phyloP scores from a whole-genome alignment of 148 eudicot genomes.

The Vaccinium vitisidaea region DNA sequence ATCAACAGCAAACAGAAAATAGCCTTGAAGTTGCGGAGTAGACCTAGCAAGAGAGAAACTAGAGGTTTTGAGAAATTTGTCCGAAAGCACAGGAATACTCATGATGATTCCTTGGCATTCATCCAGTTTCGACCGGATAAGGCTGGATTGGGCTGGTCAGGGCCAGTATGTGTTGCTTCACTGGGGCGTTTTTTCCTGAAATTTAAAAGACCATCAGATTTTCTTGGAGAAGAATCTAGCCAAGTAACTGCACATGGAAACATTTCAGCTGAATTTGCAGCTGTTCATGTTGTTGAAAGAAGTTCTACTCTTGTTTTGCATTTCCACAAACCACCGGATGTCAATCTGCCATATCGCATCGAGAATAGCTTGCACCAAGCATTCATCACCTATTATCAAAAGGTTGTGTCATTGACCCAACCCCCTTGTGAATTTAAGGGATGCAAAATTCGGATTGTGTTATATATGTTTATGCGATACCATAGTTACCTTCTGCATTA shows the following conservation, averaged over 20 bases:
- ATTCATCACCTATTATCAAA: slow-evolving; percentile 76
- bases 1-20: slow-evolving; percentile 67
- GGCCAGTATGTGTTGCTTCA: slow-evolving; percentile 95
- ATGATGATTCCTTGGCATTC: slow-evolving; percentile 56
- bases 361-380: slow-evolving; percentile 70
- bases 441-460: not conserved
- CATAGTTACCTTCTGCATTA: slow-evolving; percentile 6
- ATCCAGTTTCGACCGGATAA: slow-evolving; percentile 66
- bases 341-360: slow-evolving; percentile 73
- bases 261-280: slow-evolving; percentile 55
- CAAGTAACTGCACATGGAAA: slow-evolving; percentile 19
- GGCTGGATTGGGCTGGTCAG: slow-evolving; percentile 75
- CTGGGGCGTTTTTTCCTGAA: slow-evolving; percentile 86
- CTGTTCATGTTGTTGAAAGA: slow-evolving; percentile 82
- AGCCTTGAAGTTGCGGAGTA: slow-evolving; percentile 51
- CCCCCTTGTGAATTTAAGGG: not conserved
- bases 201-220: slow-evolving; percentile 50
- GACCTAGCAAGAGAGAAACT: slow-evolving; percentile 40
- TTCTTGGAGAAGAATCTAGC: slow-evolving; percentile 37
- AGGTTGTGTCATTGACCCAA: slow-evolving; percentile 44
- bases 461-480: not conserved
- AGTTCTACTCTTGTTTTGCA: slow-evolving; percentile 74
- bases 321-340: slow-evolving; percentile 61
- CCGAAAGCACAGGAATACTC: slow-evolving; percentile 65
- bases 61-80: slow-evolving; percentile 61